Evolutionary conservation across 202 grass and related monocot species (phyloP), one percentile per base, ranked within the genome.

Genomic region (Elaeis oleifera): DNA sequence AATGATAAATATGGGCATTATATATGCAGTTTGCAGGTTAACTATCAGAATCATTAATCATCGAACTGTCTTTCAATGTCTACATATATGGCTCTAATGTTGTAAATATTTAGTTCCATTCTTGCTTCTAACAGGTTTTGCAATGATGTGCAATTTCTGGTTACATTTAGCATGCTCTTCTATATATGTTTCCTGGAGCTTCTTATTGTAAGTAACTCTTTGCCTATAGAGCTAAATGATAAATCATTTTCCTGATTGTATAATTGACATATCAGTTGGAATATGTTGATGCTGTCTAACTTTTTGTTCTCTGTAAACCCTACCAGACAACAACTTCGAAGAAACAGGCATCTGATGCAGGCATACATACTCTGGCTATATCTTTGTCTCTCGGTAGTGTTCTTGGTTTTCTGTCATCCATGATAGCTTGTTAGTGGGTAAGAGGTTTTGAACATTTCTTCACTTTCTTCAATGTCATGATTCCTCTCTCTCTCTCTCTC

Each of bases 121-220:
- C 60, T 25, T 74, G 52, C 81, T 67, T 81, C 23, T 71, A 18
- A 32, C 84, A 99, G 94, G 82, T 79, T 87, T 68, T 94, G 84
- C 82, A 85, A 89, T 55, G 85, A 99, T 80, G 79, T 99, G 71
- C 85, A 88, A 56, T 81, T 99, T 78, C 54, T 99, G 53, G 76
- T 99, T 51, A 87, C 92, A 88, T 75, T 99, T 63, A 99, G 82
- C 94, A 99, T 94, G 85, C 85, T 99, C 23, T 88, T 88, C 0
- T 99, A 99, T 87, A 92, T 99, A 69, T 99, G 94, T 79, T 99
- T 99, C 78, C 79, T 99, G 73, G 94, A 94, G 75, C 88, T 92
- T 80, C 88, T 99, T 82, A 70, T 99, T 83, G 94, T 83, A 75
- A 21, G 55, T 53, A 44, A 44, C 36, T 44, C 14, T 28, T 27